phyloP scores from a whole-genome alignment of 768 basidiomycete genomes.

The Leccinum olivaceopallidum region DNA sequence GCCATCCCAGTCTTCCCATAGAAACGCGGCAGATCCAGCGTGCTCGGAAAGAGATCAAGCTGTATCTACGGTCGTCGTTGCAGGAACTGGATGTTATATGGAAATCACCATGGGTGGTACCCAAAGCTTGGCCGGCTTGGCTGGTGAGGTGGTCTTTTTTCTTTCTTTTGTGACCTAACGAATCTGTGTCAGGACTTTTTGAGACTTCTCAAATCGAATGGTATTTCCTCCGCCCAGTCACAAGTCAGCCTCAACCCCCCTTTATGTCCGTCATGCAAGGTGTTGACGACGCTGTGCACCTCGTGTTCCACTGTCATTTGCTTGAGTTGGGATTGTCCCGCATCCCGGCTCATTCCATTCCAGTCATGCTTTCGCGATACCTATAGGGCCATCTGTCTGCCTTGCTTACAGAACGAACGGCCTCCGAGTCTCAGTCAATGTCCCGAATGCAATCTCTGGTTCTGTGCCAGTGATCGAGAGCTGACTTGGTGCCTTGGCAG shows the following conservation, averaged over 20 bases:
- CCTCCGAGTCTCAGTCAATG: conserved; percentile 16
- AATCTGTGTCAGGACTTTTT: conserved; percentile 15
- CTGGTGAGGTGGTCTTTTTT: too few relatives aligned
- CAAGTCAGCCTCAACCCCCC: neutral
- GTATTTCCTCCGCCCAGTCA: neutral
- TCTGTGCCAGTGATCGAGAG: conserved; percentile 8
- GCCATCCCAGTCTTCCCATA: too few relatives aligned
- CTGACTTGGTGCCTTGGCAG: conserved; percentile 27
- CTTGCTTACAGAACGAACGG: conserved; percentile 6
- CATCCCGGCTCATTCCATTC: conserved; percentile 16
- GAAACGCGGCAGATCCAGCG: too few relatives aligned
- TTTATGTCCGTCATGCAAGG: conserved; percentile 18
- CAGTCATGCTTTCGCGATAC: conserved; percentile 17
- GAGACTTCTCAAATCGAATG: conserved; percentile 15
- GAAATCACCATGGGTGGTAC: too few relatives aligned
- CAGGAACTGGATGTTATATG: too few relatives aligned
- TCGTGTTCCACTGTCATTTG: conserved; percentile 21
- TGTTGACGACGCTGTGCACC: conserved; percentile 7
- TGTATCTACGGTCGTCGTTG: too few relatives aligned
- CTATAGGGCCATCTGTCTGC: conserved; percentile 6
- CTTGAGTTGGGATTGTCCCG: conserved; percentile 17
- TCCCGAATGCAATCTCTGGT: conserved; percentile 24
- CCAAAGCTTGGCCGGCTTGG: too few relatives aligned
- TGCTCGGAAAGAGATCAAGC: too few relatives aligned
- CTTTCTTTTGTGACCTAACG: neutral